Evolutionary conservation across 352 stramenopile species (phyloP), one percentile per base, ranked within the genome.

Genomic region (Phytophthora multivora): DNA sequence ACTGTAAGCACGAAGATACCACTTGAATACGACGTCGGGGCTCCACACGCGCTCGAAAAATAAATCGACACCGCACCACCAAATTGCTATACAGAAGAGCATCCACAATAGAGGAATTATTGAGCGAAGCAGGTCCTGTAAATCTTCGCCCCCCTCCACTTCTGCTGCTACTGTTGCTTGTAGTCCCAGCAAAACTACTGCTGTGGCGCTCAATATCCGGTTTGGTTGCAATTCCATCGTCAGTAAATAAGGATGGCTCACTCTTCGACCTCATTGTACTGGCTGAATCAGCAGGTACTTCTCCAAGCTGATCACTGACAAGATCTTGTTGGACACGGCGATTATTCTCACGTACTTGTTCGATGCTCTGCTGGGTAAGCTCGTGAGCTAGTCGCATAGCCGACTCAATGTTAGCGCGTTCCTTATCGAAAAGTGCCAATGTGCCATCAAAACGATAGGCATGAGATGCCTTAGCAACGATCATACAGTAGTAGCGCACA

Each of bases 401-500:
- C 21, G 83, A 91, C 48, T 94, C 83, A 39, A 94, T 94, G 40
- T 94, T 94, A 6, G 86, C 63, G 28, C 86, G 77, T 59, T 94
- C 81, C 40, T 88, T 88, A 60, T 94, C 86, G 51, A 94, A 94
- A 12, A 88, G 53, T 5, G 74, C 73, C 3, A 94, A 66, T 10
- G 69, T 83, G 18, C 86, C 86, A 26, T 90, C 81, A 55, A 88
- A 91, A 19, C 86, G 79, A 50, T 91, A 94, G 0, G 77, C 82
- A 40, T 92, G 83, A 6, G 81, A 91, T 26, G 86, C 83, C 19
- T 86, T 81, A 1, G 86, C 81, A 6, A 94, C 77, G 41, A 91
- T 79, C 66, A 89, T 80, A 59, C 83, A 94, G 45, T 92, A 94
- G 57, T 91, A 84, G n/a, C 86, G 81, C n/a, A 94, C 86, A 69